Evolutionary conservation across 495 filamentous ascomycete species (phyloP), one percentile per base, ranked within the genome.

Genomic region (Daldinia caldariorum): DNA sequence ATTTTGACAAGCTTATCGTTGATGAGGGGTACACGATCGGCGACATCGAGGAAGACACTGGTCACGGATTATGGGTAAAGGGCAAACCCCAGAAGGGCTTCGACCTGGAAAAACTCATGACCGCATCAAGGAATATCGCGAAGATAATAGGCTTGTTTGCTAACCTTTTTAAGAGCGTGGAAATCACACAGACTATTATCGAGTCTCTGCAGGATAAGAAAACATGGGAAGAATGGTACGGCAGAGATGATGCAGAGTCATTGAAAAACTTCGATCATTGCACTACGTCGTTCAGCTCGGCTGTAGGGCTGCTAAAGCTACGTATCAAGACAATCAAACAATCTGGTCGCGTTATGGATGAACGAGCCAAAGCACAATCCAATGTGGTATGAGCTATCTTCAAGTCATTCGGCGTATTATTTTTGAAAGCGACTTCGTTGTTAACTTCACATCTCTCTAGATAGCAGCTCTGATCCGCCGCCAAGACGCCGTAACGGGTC

Each of bases 241-340:
- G 26, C 0, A 45, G 12, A 32, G 8, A 59, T 22, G 57, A 59
- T 45, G 0, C 4, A 5, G 39, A 43, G 39, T 26, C 57, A 8
- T 26, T 59, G 7, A 20, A 14, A 22, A 32, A 32, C 22, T 59
- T 47, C 3, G 39, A 59, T 0, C 14, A 45, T 32, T 59, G 57
- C 39, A 5, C 7, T 1, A 2, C 18, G 20, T 59, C 57, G 12
- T 62, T 62, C 35, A 13, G 5, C 31, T 53, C 45, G 1, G 59
- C 59, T 31, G 31, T 54, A 10, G 59, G 20, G 3, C 14, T 62
- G 20, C 45, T 62, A 5, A 53, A 53, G 34, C 16, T n/a, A 13
- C 59, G 59, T 14, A 62, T 62, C 1, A 62, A 32, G 29, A 39
- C 59, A 6, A 62, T 62, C 14, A 62, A 62, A 10, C 59, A 62